Base-by-base conservation (phyloP, 225 moss, liverwort and hornwort species). In the Rhytidiadelphus loreus region DNA sequence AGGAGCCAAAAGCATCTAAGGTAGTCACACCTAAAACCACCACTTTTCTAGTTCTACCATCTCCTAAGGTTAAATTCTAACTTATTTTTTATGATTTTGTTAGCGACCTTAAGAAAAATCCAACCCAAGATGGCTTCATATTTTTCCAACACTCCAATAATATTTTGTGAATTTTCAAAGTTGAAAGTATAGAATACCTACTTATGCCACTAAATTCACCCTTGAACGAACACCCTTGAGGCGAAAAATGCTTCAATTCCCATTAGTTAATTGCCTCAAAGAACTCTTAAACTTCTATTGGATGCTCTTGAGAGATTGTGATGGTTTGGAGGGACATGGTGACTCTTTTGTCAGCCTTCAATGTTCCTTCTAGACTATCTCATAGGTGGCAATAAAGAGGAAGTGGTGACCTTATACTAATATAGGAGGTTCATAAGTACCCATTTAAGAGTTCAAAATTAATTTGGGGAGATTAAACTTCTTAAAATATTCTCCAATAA, bases 201-300 rank as follows among this genome's bases (percentile, higher is more conserved):
- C 0, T 71, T 44, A 28, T 43, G 9, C 44, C 3, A 71, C 10
- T 29, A 72, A 5, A 44, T 2, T 44, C 29, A 30, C 4, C 11
- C 0, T 73, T 41, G 2, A 17, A 44, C 0, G 1, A 0, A 17
- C 6, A 73, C 4, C 18, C 0, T 46, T 11, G 6, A 43, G 26
- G 16, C 14, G 26, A 28, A 73, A 46, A 7, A 30, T 73, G 12
- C 4, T 30, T 46, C 7, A 48, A 33, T 11, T 74, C 3, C 12
- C 32, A 48, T 11, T 32, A 7, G 48, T 48, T n/a, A n/a, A n/a
- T n/a, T 74, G 19, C 4, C 2, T 39, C 13, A 7, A 62, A 62
- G 16, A 32, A 62, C 16, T 30, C 24, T 39, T 39, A 7, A 11
- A 41, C 2, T 43, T 2, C 8, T 26, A 43, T 26, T 28, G 9